Percentiles rank a stretch among this genome's conserved stretches.
Evolutionary conservation across 371 early-diverging fungal species (phyloP).

Genomic region (Phascolomyces articulosus): DNA sequence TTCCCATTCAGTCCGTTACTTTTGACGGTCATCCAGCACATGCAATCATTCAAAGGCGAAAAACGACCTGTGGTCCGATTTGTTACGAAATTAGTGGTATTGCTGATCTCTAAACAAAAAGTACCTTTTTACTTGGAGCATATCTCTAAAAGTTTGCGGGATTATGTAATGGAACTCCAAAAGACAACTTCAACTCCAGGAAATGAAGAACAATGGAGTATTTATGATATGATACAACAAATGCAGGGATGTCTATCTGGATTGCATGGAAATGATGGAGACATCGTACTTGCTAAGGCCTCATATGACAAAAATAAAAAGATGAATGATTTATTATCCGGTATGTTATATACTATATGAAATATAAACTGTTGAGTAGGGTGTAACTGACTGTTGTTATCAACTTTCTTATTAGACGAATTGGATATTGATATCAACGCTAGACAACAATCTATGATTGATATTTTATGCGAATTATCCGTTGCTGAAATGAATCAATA

Average conservation of each 20-base stretch:
- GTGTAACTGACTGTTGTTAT: background rate
- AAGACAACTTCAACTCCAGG: background rate
- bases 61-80: constrained; percentile 40
- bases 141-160: constrained; percentile 15
- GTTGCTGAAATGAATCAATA: constrained; percentile 22
- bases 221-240: constrained; percentile 4
- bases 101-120: constrained; percentile 40
- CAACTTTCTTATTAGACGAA: constrained; percentile 1
- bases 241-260: background rate
- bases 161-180: background rate
- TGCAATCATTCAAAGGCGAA: constrained; percentile 49
- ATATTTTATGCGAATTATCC: constrained; percentile 22
- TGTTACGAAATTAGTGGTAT: constrained; percentile 32
- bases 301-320: background rate
- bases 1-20: constrained; percentile 64
- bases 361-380: no score
- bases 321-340: background rate
- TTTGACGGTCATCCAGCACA: constrained; percentile 54
- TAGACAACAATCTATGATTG: constrained; percentile 17
- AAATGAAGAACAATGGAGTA: background rate
- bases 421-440: constrained; percentile 5
- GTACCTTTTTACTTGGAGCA: constrained; percentile 33
- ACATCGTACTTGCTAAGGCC: background rate
- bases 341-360: background rate
- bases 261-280: background rate